Percentiles rank a stretch among this genome's conserved stretches.
Evolutionary conservation across 2,329 filamentous ascomycete species (phyloP).

Genomic region (Penicillium sp.): DNA sequence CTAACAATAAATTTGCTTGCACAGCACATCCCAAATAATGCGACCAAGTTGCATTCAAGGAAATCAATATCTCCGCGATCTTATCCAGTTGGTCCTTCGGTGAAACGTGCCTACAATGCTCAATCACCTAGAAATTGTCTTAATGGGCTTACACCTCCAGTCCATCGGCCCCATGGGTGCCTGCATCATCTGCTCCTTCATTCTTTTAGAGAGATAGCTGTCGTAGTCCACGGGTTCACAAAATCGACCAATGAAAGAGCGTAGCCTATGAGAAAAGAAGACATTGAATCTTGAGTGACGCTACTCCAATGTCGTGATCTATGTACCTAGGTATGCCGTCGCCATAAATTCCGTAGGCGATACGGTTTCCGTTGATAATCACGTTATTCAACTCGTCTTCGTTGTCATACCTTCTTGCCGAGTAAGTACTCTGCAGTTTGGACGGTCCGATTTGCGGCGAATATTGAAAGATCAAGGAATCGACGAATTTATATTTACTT

Average conservation of each 20-base stretch:
- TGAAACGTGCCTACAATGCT: slow-evolving; percentile 31
- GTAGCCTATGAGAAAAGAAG: slow-evolving; percentile 18
- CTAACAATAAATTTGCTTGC: too few relatives aligned
- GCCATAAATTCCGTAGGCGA: slow-evolving; percentile 29
- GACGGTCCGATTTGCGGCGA: neutral
- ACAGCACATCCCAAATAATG: too few relatives aligned
- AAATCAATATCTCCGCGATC: slow-evolving; percentile 4
- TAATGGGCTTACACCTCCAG: slow-evolving; percentile 30
- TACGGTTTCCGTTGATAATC: slow-evolving; percentile 24
- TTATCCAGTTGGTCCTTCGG: slow-evolving; percentile 27
- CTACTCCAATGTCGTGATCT: slow-evolving; percentile 32
- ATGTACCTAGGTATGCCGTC: slow-evolving; percentile 2
- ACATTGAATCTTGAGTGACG: slow-evolving; percentile 28
- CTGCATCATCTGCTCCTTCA: slow-evolving; percentile 30
- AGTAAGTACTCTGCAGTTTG: neutral
- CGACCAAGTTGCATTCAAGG: neutral
- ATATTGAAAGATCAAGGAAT: neutral
- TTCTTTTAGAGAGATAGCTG: slow-evolving; percentile 33
- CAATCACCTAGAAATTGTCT: slow-evolving; percentile 29
- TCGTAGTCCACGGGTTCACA: slow-evolving; percentile 33
- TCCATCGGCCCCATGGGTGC: slow-evolving; percentile 31
- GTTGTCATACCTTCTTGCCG: neutral
- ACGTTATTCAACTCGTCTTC: slow-evolving; percentile 24
- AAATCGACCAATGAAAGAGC: slow-evolving; percentile 30
- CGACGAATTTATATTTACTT: neutral